Conservation (phyloP, 192 early-diverging fungal genomes). For the Coemansia aciculifera region DNA sequence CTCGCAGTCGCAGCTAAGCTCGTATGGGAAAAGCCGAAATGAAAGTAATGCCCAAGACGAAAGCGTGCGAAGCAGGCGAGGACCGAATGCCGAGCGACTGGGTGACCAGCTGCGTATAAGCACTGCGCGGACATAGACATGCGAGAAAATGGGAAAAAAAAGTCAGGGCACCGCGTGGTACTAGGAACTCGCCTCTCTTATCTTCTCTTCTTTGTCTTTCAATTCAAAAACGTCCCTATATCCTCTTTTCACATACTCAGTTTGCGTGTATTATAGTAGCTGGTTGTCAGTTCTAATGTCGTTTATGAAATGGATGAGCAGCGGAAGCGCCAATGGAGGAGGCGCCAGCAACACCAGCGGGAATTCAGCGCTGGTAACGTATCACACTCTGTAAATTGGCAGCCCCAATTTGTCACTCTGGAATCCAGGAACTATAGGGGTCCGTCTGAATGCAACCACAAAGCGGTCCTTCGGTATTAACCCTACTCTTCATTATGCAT, state of each 20-base stretch:
- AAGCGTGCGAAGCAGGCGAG: not conserved
- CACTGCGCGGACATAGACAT: too few species aligned
- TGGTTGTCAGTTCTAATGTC: constrained; percentile 48
- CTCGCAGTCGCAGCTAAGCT: not conserved
- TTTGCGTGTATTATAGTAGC: constrained; percentile 7
- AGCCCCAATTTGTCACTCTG: not conserved
- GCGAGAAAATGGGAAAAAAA: too few species aligned
- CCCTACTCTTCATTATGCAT: not conserved
- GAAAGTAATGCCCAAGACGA: not conserved
- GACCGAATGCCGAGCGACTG: constrained; percentile 1
- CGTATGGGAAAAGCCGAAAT: not conserved
- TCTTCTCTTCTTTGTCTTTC: not conserved
- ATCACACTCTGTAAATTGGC: not conserved
- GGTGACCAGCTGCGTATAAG: not conserved
- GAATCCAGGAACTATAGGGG: not conserved
- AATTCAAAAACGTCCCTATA: not conserved
- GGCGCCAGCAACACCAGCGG: constrained; percentile 26
- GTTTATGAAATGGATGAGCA: constrained; percentile 71
- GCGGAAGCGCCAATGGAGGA: constrained; percentile 21
- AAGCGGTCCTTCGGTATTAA: not conserved
- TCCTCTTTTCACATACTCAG: not conserved
- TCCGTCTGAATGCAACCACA: not conserved
- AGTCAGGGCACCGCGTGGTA: too few species aligned
- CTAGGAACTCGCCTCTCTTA: not conserved
- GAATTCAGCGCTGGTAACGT: constrained; percentile 14